These are phyloP conservation scores for Keqinozyma sinolaborantium DNA, from an alignment of 1,139 yeast species.

Conservation along the genomic window DNA sequence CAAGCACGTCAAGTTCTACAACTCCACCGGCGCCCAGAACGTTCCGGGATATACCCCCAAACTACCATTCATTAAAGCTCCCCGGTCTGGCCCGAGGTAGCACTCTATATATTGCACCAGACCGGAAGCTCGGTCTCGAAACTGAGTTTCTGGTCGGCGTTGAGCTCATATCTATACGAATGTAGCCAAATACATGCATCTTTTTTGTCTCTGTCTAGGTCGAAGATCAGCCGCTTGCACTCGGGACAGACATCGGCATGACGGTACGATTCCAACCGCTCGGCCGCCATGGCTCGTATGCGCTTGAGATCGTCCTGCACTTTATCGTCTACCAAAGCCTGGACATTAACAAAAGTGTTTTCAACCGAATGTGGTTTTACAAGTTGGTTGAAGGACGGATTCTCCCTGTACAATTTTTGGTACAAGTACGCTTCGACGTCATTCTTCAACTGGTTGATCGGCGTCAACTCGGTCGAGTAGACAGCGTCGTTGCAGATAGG, in stretches of 20 bases:
- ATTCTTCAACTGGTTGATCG: slow-evolving; percentile 17
- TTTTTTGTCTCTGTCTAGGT: slow-evolving; percentile 32
- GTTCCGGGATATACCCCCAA: slow-evolving; percentile 51
- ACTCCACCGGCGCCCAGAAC: slow-evolving; percentile 51
- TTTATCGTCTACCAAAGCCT: slow-evolving; percentile 2
- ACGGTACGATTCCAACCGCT: slow-evolving; percentile 13
- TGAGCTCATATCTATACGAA: slow-evolving; percentile 45
- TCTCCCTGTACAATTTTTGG: slow-evolving; percentile 13
- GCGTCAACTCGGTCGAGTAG: slow-evolving; percentile 32
- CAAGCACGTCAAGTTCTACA: slow-evolving; percentile 46
- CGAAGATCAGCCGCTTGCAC: slow-evolving; percentile 40
- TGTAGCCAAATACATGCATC: slow-evolving; percentile 53
- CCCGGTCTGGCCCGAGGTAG: slow-evolving; percentile 1
- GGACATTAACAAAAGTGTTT: slow-evolving; percentile 4
- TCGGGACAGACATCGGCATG: slow-evolving; percentile 29
- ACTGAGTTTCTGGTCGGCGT: slow-evolving; percentile 8
- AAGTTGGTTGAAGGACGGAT: slow-evolving; percentile 11
- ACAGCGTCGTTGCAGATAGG: slow-evolving; percentile 71
- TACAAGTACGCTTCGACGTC: slow-evolving; percentile 28
- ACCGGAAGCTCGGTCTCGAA: slow-evolving; percentile 35
- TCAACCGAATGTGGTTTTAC: not conserved
- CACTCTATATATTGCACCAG: slow-evolving; percentile 28
- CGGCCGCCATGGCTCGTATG: slow-evolving; percentile 9
- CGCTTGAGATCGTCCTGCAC: slow-evolving; percentile 5
- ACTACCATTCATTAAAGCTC: slow-evolving; percentile 16